Percentiles rank a stretch among this genome's conserved stretches.
Evolutionary conservation across 225 moss, liverwort and hornwort species (phyloP).

Genomic region (Sphagnum tenellum): DNA sequence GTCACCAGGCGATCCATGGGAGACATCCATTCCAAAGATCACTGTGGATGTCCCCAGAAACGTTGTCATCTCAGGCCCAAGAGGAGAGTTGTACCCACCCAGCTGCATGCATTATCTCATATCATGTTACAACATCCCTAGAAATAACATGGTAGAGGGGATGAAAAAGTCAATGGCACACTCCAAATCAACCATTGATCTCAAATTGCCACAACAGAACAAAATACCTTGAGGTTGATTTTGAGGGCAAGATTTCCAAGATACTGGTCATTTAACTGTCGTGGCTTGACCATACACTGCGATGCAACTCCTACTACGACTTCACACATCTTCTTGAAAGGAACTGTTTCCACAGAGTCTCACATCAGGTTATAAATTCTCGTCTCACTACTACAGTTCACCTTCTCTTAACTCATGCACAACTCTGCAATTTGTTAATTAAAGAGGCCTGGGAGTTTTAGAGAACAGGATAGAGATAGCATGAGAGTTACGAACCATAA

Average conservation of each 20-base stretch:
- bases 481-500: slow-evolving; percentile 29
- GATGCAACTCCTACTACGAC: slow-evolving; percentile 47
- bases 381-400: too few relatives aligned
- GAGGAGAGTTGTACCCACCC: slow-evolving; percentile 56
- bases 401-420: too few relatives aligned
- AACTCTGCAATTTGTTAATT: too few relatives aligned
- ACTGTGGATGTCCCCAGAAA: slow-evolving; percentile 42
- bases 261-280: slow-evolving; percentile 67
- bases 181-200: too few relatives aligned
- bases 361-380: too few relatives aligned
- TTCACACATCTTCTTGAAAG: slow-evolving; percentile 70
- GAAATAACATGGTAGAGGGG: too few relatives aligned
- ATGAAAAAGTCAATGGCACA: too few relatives aligned
- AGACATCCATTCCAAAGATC: slow-evolving; percentile 92
- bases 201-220: not conserved
- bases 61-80: slow-evolving; percentile 20
- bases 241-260: slow-evolving; percentile 86
- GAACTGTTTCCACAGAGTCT: slow-evolving; percentile 22
- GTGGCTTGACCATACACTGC: slow-evolving; percentile 78
- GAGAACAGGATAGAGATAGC: not conserved
- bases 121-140: too few relatives aligned
- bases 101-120: slow-evolving; percentile 13
- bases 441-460: too few relatives aligned
- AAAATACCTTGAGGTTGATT: slow-evolving; percentile 76
- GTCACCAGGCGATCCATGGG: slow-evolving; percentile 89